Evolutionary conservation across 257 asterid species (phyloP), one percentile per base, ranked within the genome.

Genomic region (Gentiana dahurica): DNA sequence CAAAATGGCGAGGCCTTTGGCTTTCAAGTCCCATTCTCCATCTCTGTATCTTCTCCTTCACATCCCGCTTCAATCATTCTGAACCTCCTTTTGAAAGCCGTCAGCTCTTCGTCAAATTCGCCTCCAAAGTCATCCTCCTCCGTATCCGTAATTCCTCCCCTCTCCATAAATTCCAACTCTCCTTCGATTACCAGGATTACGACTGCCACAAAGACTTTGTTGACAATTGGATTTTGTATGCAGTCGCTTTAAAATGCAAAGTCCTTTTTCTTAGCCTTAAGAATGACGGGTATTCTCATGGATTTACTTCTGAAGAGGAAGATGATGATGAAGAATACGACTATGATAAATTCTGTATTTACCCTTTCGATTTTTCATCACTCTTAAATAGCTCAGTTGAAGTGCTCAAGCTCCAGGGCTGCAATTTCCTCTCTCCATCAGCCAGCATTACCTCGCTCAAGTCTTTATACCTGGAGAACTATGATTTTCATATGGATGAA

Each of bases 1-100:
- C 10, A 36, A 15, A 4, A 52, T 52, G 56, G 56, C 56, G 56
- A 5, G 32, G 32, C 33, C 56, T 52, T 52, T 52, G 56, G 56
- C 56, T 11, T 52, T 52, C 32, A 10, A 3, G 5, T 12, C 33
- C 56, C 4, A 36, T 15, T 13, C 56, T 52, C 37, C 35, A 52
- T 52, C 32, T 52, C 12, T 11, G 36, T 35, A 52, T 52, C 12
- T 13, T 52, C 34, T n/a, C 12, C 13, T 52, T 52, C 56, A 34
- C 34, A 10, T 52, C 12, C 34, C 38, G 56, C 56, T 24, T 52
- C 6, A 41, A 41, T 15, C 56, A 12, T 4, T 35, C n/a, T 24
- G 32, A 34, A 52, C n/a, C 56, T 52, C 12, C 36, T 8, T 4
- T 11, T 34, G 12, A 11, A n/a, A 36, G 12, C 4, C 56, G 56